Base-by-base conservation (phyloP, 192 early-diverging fungal species). In the Backusella morwellensis region DNA sequence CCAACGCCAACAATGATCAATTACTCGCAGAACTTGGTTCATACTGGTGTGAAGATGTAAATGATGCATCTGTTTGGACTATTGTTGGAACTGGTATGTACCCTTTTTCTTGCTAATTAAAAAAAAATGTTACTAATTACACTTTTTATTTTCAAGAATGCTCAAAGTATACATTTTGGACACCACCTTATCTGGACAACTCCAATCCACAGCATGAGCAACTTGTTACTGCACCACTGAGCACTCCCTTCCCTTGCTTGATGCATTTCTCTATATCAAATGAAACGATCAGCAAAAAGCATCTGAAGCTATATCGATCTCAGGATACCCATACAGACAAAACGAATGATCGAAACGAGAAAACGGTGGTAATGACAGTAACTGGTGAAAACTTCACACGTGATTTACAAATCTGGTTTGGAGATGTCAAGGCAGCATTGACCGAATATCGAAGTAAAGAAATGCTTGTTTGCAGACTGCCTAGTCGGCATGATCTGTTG, bases 1-100 rank as follows among this genome's bases (percentile, higher is more conserved):
- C 23, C 7, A 56, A 56, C 21, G 8, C 54, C 56, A 63, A 63
- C 12, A 63, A 26, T 29, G 56, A 63, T 29, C 56, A 63, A 23
- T 63, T 63, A 63, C 56, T 63, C 19, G 34, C 32, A 35, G 70
- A 44, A 19, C 29, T 72, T 29, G 80, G 78, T 12, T 67, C 90
- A 85, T 80, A 88, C 67, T 91, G 90, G 90, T 87, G 86, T 17
- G 93, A 95, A 75, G 92, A 93, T 83, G 91, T 95, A 19, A 90
- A 89, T 6, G 95, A 97, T 85, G 85, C 86, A 19, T 91, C 94
- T 1, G 90, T 97, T 52, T 97, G 95, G 95, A 97, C 95, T 21
- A 93, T 97, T 81, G 93, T 97, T 15, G 93, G 95, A 41, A 93
- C 93, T 5, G 76, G 69, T 88, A 73, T 44, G 83, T 71, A 26